A percentile compares a stretch with the other conserved stretches of the same genome.
Evolutionary conservation across 2,329 filamentous ascomycete genomes (phyloP).

Genomic region (Fusarium devonianum): DNA sequence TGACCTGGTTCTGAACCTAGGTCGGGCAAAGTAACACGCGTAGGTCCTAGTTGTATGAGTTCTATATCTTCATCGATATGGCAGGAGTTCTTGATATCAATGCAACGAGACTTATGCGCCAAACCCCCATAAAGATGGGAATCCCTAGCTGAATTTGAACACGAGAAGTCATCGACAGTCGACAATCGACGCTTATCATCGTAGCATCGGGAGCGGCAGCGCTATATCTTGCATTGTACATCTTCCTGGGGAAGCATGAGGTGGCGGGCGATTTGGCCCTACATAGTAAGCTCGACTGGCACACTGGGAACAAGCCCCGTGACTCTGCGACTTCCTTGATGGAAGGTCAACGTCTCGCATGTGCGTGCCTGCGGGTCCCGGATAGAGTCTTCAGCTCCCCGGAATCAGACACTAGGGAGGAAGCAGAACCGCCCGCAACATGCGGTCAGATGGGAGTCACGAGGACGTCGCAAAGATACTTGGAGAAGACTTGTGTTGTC

Average conservation of each 20-base stretch:
- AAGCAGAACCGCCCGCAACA: slow-evolving; percentile 22
- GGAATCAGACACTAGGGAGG: slow-evolving; percentile 8
- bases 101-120: too few species aligned
- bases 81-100: too few species aligned
- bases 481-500: slow-evolving; percentile 18
- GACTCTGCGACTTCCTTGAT: too few species aligned
- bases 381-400: slow-evolving; percentile 26
- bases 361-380: slow-evolving; percentile 17
- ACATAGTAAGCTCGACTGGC: too few species aligned
- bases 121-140: too few species aligned
- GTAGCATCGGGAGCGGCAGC: slow-evolving; percentile 17
- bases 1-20: too few species aligned
- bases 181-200: background rate
- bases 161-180: background rate
- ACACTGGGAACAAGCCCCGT: too few species aligned
- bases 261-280: slow-evolving; percentile 8
- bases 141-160: too few species aligned
- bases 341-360: slow-evolving; percentile 22
- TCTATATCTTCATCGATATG: too few species aligned
- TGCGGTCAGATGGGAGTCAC: slow-evolving; percentile 37
- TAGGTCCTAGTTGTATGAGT: too few species aligned
- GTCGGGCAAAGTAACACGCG: too few species aligned
- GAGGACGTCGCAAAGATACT: slow-evolving; percentile 27
- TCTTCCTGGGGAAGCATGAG: slow-evolving; percentile 19
- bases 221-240: slow-evolving; percentile 39